Evolutionary conservation across 1,284 basidiomycete species (phyloP).

Genomic region (Bondarzewia mesenterica): DNA sequence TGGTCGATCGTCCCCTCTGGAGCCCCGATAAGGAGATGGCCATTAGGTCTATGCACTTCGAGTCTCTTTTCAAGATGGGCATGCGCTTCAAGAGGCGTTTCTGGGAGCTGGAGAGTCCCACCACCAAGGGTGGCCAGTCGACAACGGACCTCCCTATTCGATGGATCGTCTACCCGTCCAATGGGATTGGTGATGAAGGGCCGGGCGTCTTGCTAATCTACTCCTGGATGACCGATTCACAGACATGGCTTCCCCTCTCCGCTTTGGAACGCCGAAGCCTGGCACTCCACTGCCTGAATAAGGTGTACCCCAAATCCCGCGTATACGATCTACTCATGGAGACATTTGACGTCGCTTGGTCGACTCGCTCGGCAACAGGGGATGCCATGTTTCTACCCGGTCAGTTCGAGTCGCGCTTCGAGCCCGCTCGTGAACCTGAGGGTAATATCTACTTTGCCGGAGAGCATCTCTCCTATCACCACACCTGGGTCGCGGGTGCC

Average conservation of each 20-base stretch:
- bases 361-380: constrained; percentile 1
- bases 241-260: constrained; percentile 11
- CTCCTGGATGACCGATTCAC: constrained; percentile 16
- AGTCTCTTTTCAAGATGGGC: constrained; percentile 24
- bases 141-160: constrained; percentile 29
- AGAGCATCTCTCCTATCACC: constrained; percentile 5
- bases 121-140: constrained; percentile 23
- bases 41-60: constrained; percentile 23
- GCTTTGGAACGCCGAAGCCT: constrained; percentile 9
- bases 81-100: constrained; percentile 28
- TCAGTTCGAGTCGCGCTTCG: constrained; percentile 3
- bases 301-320: constrained; percentile 3
- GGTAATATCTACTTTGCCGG: constrained; percentile 5
- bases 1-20: constrained; percentile 12
- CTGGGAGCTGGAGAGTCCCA: constrained; percentile 22
- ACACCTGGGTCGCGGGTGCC: constrained; percentile 5
- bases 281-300: constrained; percentile 11
- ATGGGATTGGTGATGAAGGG: constrained; percentile 19
- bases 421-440: background rate
- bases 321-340: constrained; percentile 2
- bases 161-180: constrained; percentile 30
- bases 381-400: constrained; percentile 7
- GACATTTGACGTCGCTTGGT: constrained; percentile 5
- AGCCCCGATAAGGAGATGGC: constrained; percentile 16
- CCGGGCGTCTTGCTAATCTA: constrained; percentile 20